Evolutionary conservation across 495 filamentous ascomycete species (phyloP).

Genomic region (Penicillium atrosanguineum): DNA sequence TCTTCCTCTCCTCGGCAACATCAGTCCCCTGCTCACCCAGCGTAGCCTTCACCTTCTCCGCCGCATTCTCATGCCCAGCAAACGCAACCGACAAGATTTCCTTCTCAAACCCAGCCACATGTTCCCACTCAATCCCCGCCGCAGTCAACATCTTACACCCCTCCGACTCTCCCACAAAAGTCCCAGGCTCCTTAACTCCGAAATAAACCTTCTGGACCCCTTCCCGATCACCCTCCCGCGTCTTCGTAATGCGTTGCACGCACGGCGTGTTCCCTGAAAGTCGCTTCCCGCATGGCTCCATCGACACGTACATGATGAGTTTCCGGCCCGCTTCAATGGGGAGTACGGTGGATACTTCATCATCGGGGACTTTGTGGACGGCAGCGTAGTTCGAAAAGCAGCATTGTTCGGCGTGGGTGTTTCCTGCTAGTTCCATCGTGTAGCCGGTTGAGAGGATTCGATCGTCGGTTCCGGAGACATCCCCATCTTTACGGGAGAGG

Average conservation of each 20-base stretch:
- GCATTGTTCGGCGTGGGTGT: slow-evolving; percentile 95
- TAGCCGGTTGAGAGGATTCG: slow-evolving; percentile 78
- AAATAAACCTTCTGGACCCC: slow-evolving; percentile 79
- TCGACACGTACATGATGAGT: slow-evolving; percentile 81
- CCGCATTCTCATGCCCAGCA: slow-evolving; percentile 65
- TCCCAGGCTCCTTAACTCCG: slow-evolving; percentile 84
- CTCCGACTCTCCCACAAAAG: slow-evolving; percentile 78
- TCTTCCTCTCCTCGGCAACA: slow-evolving; percentile 33
- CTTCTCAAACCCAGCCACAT: slow-evolving; percentile 72
- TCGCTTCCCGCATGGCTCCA: slow-evolving; percentile 86
- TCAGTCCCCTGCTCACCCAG: slow-evolving; percentile 30
- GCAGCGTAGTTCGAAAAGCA: slow-evolving; percentile 75
- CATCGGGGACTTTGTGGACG: slow-evolving; percentile 50
- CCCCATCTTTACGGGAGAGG: slow-evolving; percentile 49
- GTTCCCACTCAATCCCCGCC: slow-evolving; percentile 70
- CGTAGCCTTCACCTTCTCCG: slow-evolving; percentile 33
- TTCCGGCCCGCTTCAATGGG: slow-evolving; percentile 38
- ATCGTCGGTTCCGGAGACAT: slow-evolving; percentile 41
- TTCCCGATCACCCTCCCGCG: slow-evolving; percentile 37
- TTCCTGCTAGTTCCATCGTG: slow-evolving; percentile 85
- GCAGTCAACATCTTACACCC: slow-evolving; percentile 66
- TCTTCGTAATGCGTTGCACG: slow-evolving; percentile 71
- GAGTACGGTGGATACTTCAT: slow-evolving; percentile 53
- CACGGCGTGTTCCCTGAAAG: slow-evolving; percentile 81
- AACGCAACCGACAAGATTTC: slow-evolving; percentile 79